Evolutionary conservation across 768 basidiomycete species (phyloP), one percentile per base, ranked within the genome.

Genomic region (Auricularia sp.): DNA sequence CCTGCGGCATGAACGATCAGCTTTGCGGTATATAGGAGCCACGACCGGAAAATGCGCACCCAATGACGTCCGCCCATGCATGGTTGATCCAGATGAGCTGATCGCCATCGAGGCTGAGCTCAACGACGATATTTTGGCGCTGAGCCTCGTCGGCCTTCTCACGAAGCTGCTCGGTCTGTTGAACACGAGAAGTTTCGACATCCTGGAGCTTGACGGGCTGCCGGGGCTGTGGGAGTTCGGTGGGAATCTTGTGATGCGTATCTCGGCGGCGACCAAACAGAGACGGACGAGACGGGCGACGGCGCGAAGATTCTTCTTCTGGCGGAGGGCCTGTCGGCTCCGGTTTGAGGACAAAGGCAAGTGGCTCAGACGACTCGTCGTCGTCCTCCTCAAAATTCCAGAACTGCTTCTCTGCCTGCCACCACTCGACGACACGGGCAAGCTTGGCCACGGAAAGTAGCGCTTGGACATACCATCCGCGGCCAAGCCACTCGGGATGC

Each of bases 341-440:
- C 0, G 96, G 88, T 74, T 96, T 97, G 74, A 93, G 88, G 64
- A 98, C 93, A 71, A 98, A 98, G 68, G 88, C 85, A 61, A 98
- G 78, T 1, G 93, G 92, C 68, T 98, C 96, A 64, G 92, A 89
- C 72, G 90, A 86, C 70, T 93, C 93, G 65, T 91, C 87, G 56
- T 90, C 90, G 66, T 90, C 88, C 72, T 93, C 91, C 71, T 95
- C 91, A 72, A 98, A 98, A 71, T 97, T 97, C 97, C 97, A 99
- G 75, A 99, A 99, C 69, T 95, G 93, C 72, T 95, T 95, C 79
- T 98, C 96, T 11, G 97, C 97, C 75, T 97, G 95, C 93, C 94
- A 98, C 96, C 97, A 99, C 72, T 98, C 97, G 67, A 98, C 89
- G 35, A 98, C 97, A 65, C 96, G 89, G 74, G 89, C 91, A 67